Evolutionary conservation across 192 early-diverging fungal species (phyloP).

Genomic region (Lobosporangium transversale): DNA sequence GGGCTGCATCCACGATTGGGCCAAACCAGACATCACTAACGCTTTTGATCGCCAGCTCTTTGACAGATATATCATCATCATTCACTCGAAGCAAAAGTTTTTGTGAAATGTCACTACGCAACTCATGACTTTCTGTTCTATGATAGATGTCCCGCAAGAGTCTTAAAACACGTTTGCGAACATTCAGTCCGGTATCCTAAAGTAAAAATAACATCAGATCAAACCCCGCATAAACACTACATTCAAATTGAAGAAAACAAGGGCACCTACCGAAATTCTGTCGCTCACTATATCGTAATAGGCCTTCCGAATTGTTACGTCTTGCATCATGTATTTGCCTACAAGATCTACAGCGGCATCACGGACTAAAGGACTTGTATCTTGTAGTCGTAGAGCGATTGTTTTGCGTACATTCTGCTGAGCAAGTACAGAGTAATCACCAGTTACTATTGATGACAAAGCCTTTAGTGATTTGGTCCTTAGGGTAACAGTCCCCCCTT

Average conservation of each 20-base stretch:
- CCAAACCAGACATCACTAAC: slow-evolving; percentile 35
- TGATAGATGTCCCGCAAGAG: slow-evolving; percentile 80
- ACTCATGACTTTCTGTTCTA: slow-evolving; percentile 52
- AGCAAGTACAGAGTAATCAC: slow-evolving; percentile 70
- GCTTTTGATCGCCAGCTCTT: slow-evolving; percentile 30
- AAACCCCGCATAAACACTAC: too few species aligned
- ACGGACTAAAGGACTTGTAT: slow-evolving; percentile 85
- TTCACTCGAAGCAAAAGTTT: slow-evolving; percentile 75
- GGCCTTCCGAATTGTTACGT: slow-evolving; percentile 69
- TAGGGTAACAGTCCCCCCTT: slow-evolving; percentile 72
- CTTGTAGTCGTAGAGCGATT: slow-evolving; percentile 80
- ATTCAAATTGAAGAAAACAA: too few species aligned
- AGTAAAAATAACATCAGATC: neutral
- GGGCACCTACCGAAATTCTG: slow-evolving; percentile 71
- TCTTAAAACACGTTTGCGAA: slow-evolving; percentile 88
- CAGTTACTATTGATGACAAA: slow-evolving; percentile 77
- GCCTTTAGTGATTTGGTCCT: slow-evolving; percentile 83
- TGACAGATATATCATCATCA: slow-evolving; percentile 67
- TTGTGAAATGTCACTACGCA: slow-evolving; percentile 73
- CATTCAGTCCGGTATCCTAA: slow-evolving; percentile 88
- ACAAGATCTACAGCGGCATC: slow-evolving; percentile 93
- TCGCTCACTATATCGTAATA: slow-evolving; percentile 86
- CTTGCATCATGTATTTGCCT: slow-evolving; percentile 79
- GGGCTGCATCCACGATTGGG: slow-evolving; percentile 16
- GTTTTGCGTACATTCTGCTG: slow-evolving; percentile 71